phyloP scores from a whole-genome alignment of 2,329 filamentous ascomycete species.

The Fusarium musae region DNA sequence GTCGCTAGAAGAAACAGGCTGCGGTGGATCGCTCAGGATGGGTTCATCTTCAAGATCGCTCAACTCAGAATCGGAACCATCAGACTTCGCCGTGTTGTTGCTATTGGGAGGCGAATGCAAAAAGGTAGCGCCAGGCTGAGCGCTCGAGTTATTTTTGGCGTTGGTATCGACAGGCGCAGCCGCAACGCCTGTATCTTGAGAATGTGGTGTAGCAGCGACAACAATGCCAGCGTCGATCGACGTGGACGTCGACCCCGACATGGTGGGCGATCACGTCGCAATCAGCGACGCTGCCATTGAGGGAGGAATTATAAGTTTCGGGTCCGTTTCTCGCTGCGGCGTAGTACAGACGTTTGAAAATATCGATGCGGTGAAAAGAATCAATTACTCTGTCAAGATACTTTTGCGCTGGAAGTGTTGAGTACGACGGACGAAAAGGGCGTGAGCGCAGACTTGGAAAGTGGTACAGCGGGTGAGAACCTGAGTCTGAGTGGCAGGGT shows the following conservation, averaged over 20 bases:
- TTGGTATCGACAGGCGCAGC: constrained; percentile 43
- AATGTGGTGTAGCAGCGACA: constrained; percentile 56
- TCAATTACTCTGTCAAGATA: neutral
- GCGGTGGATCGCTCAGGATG: constrained; percentile 50
- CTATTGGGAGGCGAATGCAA: constrained; percentile 73
- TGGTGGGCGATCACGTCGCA: constrained; percentile 55
- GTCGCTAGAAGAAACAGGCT: constrained; percentile 37
- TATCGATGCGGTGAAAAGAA: constrained; percentile 1
- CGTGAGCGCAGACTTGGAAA: constrained; percentile 28
- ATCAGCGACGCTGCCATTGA: constrained; percentile 52
- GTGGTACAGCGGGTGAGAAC: constrained; percentile 35
- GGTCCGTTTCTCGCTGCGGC: constrained; percentile 28
- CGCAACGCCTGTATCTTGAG: constrained; percentile 42
- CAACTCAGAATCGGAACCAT: constrained; percentile 72
- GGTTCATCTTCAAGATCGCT: constrained; percentile 71
- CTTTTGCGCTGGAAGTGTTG: constrained; percentile 22
- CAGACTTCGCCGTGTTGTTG: constrained; percentile 68
- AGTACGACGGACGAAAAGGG: constrained; percentile 26
- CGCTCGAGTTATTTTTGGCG: constrained; percentile 51
- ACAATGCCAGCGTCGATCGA: constrained; percentile 66
- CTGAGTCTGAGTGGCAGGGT: constrained; percentile 17
- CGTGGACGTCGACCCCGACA: constrained; percentile 51
- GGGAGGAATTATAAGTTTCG: constrained; percentile 30
- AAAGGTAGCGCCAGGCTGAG: constrained; percentile 53
- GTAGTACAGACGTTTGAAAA: constrained; percentile 11